Conservation (phyloP, 2,329 filamentous ascomycete species). For the Cytospora schulzeri region DNA sequence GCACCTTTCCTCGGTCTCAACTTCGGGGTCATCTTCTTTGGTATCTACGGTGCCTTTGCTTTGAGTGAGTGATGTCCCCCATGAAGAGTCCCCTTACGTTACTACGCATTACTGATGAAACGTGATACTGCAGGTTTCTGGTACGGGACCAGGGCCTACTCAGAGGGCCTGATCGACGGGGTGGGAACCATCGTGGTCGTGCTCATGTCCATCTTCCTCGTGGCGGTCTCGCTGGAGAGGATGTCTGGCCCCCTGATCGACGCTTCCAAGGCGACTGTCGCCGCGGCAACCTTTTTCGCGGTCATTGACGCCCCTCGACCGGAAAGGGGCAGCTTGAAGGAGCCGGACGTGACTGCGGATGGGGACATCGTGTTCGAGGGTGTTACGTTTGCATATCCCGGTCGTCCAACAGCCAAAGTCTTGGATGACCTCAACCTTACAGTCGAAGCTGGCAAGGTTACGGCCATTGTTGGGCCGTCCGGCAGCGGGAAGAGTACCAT, state of each 20-base stretch:
- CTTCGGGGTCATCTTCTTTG: conserved; percentile 59
- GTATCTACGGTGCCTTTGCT: conserved; percentile 44
- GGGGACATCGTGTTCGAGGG: conserved; percentile 62
- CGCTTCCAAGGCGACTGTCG: conserved; percentile 58
- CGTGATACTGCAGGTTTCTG: conserved; percentile 64
- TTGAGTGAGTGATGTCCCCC: conserved; percentile 3
- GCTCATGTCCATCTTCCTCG: conserved; percentile 60
- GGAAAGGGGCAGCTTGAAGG: conserved; percentile 43
- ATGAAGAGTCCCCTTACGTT: not conserved
- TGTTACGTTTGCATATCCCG: conserved; percentile 75
- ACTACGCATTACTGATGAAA: no score
- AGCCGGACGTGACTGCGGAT: conserved; percentile 51
- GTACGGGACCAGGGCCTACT: conserved; percentile 58
- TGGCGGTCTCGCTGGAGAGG: conserved; percentile 58
- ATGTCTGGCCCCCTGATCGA: conserved; percentile 62
- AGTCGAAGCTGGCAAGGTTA: conserved; percentile 66
- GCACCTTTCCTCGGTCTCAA: conserved; percentile 56
- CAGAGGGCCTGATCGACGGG: conserved; percentile 48
- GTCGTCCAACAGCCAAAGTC: conserved; percentile 63
- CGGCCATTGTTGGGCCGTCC: conserved; percentile 73
- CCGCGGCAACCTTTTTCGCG: conserved; percentile 59
- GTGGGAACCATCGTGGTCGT: conserved; percentile 60
- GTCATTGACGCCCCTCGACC: conserved; percentile 53
- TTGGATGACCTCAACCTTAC: conserved; percentile 60
- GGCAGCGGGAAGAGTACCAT: conserved; percentile 77